Evolutionary conservation across 768 basidiomycete species (phyloP), one percentile per base, ranked within the genome.

Genomic region (Boletus rubropictus): DNA sequence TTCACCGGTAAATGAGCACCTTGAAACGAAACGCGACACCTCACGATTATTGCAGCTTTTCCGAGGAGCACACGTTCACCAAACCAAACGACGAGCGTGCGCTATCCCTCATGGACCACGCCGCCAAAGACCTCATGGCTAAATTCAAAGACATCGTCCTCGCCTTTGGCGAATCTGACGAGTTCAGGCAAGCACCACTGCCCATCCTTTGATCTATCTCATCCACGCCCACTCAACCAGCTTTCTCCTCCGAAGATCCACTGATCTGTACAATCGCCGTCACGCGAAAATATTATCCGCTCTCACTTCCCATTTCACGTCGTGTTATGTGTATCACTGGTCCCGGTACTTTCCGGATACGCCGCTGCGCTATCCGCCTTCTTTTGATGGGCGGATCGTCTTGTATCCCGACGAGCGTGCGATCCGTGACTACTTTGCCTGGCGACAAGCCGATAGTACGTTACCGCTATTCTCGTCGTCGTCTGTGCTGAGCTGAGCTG

Each of bases 381-480:
- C 85, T 0, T 99, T 99, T 60, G 96, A 99, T 62, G 92, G 90
- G 1, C 75, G 95, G 39, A 81, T 90, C 39, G 77, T 93, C 0
- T 61, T 87, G 14, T 97, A 98, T 66, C 92, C 95, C 0, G 71
- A 73, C 1, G 74, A 73, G 28, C 75, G 72, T 42, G 81, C 86
- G 51, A 73, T 95, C 8, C 78, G 83, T 7, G 96, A 99, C 64
- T 99, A 99, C 63, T 94, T 97, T 62, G 69, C 89, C 0, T 99
- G 96, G 96, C 71, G 96, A 49, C 96, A 98, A 65, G 88, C 86
- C 0, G 95, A 98, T 62, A 95, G 95, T 95, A 59, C 50, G 90
- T 69, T 5, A 37, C 11, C 10, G 5, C 15, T 5, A n/a, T 42
- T 14, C 7, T 15, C 21, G n/a, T 21, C n/a, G 39, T 33, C 20